Evolutionary conservation across 345 rosid genomes (phyloP).

Genomic region (Camelina laxa): DNA sequence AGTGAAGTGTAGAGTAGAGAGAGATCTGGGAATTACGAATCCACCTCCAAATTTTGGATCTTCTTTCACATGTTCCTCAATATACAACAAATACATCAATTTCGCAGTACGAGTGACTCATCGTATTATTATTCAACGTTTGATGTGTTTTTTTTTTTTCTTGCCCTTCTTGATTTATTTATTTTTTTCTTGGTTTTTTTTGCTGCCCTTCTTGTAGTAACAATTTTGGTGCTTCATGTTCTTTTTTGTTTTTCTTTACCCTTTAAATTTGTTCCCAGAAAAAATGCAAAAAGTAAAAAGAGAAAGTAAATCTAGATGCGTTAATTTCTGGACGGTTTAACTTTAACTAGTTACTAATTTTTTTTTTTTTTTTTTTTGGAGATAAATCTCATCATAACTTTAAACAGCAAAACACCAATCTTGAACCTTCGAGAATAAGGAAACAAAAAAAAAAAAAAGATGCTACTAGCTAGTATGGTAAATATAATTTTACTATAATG

Average conservation of each 20-base stretch:
- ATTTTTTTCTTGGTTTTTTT: background rate
- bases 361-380: background rate
- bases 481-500: background rate
- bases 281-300: background rate
- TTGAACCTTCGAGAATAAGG: too few species aligned
- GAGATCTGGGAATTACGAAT: background rate
- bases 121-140: slow-evolving; percentile 2
- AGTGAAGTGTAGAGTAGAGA: slow-evolving; percentile 22
- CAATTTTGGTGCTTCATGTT: slow-evolving; percentile 25
- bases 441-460: too few species aligned
- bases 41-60: slow-evolving; percentile 23
- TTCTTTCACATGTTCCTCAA: slow-evolving; percentile 30
- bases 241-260: slow-evolving; percentile 1
- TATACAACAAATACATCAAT: slow-evolving; percentile 10
- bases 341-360: background rate
- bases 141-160: background rate
- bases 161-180: background rate
- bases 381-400: background rate
- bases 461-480: too few species aligned
- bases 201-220: slow-evolving; percentile 1
- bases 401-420: too few species aligned
- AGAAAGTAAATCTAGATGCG: background rate
- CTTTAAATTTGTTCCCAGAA: background rate
- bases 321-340: background rate
- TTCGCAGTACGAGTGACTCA: slow-evolving; percentile 8